Evolutionary conservation across 139 green algal genomes (phyloP).

Genomic region (Medakamo hakoo): DNA sequence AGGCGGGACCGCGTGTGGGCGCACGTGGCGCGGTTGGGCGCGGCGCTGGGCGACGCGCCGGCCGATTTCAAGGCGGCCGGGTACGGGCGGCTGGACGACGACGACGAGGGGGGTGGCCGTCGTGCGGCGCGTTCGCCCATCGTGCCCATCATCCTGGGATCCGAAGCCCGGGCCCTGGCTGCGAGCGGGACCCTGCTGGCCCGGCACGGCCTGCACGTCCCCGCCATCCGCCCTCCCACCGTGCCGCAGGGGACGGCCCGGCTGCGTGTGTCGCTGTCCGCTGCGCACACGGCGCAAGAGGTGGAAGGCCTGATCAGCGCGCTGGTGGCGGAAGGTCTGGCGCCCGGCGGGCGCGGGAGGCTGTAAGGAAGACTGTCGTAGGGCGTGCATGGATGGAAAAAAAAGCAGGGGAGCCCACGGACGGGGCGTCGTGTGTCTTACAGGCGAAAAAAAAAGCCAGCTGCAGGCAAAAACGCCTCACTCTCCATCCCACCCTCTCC

Average conservation of each 20-base stretch:
- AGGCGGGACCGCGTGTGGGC: slow-evolving; percentile 43
- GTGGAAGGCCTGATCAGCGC: slow-evolving; percentile 33
- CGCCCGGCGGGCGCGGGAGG: background rate
- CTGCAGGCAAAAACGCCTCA: no score
- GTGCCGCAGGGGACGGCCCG: slow-evolving; percentile 66
- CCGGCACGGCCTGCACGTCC: slow-evolving; percentile 57
- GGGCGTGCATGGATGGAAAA: background rate
- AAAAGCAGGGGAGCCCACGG: background rate
- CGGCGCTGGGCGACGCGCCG: slow-evolving; percentile 29
- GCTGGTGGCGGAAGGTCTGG: slow-evolving; percentile 12
- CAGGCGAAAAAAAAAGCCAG: no score
- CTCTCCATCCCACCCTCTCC: no score
- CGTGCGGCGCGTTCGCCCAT: slow-evolving; percentile 48
- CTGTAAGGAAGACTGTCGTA: no score
- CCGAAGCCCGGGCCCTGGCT: slow-evolving; percentile 40
- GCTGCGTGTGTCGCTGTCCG: slow-evolving; percentile 60
- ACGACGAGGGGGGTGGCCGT: no score
- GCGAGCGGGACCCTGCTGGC: slow-evolving; percentile 33
- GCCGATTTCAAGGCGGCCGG: background rate
- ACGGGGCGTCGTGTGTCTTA: no score
- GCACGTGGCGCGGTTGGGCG: slow-evolving; percentile 23
- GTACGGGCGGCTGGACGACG: no score
- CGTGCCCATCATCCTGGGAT: slow-evolving; percentile 66
- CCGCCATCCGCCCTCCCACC: slow-evolving; percentile 82
- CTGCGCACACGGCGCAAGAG: slow-evolving; percentile 41